Base-by-base conservation (phyloP, 176 grass and related monocot genomes). In the Juncus effusus region DNA sequence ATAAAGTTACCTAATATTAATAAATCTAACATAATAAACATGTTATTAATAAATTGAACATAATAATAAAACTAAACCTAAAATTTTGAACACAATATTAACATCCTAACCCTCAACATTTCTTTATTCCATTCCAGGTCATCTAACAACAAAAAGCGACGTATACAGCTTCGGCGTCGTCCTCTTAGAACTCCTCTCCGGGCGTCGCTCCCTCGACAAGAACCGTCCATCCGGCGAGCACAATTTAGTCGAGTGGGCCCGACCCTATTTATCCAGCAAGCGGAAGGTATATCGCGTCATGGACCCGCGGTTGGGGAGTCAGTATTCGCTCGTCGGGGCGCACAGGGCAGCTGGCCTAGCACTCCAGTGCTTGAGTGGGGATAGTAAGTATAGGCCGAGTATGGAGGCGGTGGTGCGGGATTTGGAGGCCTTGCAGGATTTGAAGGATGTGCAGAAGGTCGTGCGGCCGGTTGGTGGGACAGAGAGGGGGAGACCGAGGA, bases 161-260 rank as follows among this genome's bases (percentile, higher is more conserved):
- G 80, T 86, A 5, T 91, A 87, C 60, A 84, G 88, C 74, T 91
- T 91, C 49, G 83, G 88, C 0, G 83, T 86, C 2, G 88, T 91
- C n/a, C 60, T 91, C 0, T 37, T 91, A 1, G 88, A 91, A 59
- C 72, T 86, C 77, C 50, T 91, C 3, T 84, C 83, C 0, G 88
- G 88, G 0, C 78, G 73, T 6, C 76, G 85, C 1, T 77, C 79
- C 1, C 5, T 95, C 45, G 90, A 95, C 76, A 95, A 95, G 56
- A 94, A 83, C 64, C 79, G 82, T 5, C 85, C 90, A 0, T 16
- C 67, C 0, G 77, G 82, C 4, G 82, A 95, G 76, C 85, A 95
- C 77, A 85, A 76, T 38, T 53, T 94, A 40, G 90, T 94, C 59
- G 85, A 95, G 51, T 94, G 90, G 90, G 82, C 90, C 2, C 72